phyloP scores from a whole-genome alignment of 1,284 basidiomycete genomes.

The Pseudozyma pruni region DNA sequence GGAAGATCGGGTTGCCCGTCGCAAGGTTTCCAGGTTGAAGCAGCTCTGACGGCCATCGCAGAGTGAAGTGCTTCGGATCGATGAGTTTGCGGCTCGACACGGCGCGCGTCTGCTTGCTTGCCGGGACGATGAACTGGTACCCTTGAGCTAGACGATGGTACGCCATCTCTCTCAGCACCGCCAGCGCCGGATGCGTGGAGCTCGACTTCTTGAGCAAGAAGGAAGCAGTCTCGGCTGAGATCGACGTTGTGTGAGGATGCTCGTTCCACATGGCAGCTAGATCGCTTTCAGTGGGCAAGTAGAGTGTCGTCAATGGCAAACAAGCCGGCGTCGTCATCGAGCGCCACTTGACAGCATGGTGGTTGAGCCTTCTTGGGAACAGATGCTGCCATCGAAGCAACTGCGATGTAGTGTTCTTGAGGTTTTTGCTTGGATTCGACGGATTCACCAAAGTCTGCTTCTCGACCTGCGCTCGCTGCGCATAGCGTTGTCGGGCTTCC shows the following conservation, averaged over 20 bases:
- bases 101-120: conserved; percentile 31
- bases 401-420: conserved; percentile 39
- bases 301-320: conserved; percentile 89
- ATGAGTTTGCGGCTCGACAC: conserved; percentile 43
- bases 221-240: conserved; percentile 60
- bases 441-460: conserved; percentile 66
- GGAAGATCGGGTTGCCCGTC: conserved; percentile 76
- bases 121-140: conserved; percentile 84
- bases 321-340: conserved; percentile 76
- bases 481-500: conserved; percentile 53
- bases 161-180: conserved; percentile 91
- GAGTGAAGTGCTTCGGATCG: conserved; percentile 46
- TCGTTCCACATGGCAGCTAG: conserved; percentile 63
- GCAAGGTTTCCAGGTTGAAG: conserved; percentile 65
- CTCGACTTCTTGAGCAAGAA: conserved; percentile 68
- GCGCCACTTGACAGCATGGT: conserved; percentile 92
- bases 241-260: conserved; percentile 63
- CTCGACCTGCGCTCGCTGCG: conserved; percentile 59
- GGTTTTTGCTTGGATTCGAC: conserved; percentile 60
- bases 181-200: conserved; percentile 76
- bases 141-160: conserved; percentile 90
- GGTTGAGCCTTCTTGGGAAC: conserved; percentile 79
- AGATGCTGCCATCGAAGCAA: conserved; percentile 79
- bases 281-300: conserved; percentile 63
- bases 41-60: conserved; percentile 64